phyloP scores from a whole-genome alignment of 2,329 filamentous ascomycete species.

The Salinomyces thailandicus region DNA sequence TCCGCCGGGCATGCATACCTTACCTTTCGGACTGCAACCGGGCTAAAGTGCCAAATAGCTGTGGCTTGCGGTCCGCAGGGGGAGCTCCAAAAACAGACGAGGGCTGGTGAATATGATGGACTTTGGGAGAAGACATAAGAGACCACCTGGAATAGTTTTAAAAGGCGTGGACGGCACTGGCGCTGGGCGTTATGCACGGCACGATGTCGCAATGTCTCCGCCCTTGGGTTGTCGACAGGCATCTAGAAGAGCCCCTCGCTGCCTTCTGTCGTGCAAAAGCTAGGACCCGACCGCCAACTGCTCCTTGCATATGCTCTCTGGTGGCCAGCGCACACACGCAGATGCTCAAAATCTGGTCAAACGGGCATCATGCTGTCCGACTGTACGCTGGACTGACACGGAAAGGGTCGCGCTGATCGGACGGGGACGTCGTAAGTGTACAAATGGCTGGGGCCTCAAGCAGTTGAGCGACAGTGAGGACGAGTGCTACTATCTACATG shows the following conservation, averaged over 20 bases:
- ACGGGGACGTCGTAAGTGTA: neutral
- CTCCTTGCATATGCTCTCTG: constrained; percentile 15
- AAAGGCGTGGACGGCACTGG: too few relatives aligned
- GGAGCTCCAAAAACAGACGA: neutral
- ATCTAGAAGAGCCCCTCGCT: constrained; percentile 10
- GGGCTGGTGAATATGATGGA: neutral
- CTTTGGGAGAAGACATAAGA: too few relatives aligned
- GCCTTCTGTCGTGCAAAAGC: constrained; percentile 10
- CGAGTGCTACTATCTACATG: too few relatives aligned
- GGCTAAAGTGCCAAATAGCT: too few relatives aligned
- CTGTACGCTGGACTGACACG: constrained; percentile 2
- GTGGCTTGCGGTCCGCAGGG: constrained; percentile 4
- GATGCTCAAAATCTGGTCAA: constrained; percentile 12
- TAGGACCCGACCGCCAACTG: constrained; percentile 9
- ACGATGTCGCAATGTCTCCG: neutral
- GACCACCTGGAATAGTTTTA: too few relatives aligned
- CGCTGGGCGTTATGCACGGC: neutral
- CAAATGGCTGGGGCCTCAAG: too few relatives aligned
- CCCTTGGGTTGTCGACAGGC: neutral
- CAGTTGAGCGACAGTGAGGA: too few relatives aligned
- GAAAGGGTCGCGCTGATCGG: constrained; percentile 1
- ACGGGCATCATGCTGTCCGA: constrained; percentile 11
- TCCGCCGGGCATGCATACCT: too few relatives aligned
- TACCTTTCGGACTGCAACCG: too few relatives aligned
- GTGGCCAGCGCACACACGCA: constrained; percentile 14